A percentile compares a stretch with the other conserved stretches of the same genome.
Conservation (phyloP, 1,284 basidiomycete species). For the Ustilago bromivora region DNA sequence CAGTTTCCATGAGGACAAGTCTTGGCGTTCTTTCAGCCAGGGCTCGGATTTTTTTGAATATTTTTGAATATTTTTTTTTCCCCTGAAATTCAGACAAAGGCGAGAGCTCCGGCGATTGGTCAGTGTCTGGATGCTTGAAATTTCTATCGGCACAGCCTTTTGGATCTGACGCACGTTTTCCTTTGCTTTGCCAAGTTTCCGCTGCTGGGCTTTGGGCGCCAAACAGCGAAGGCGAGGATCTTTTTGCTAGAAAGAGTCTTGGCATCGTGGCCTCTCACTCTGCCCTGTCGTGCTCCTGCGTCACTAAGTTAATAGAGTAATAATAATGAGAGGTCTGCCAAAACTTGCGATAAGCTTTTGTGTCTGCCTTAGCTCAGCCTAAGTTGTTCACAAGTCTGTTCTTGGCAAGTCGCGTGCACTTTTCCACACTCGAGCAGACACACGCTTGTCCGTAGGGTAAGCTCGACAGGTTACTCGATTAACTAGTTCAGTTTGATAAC, state of each 20-base stretch:
- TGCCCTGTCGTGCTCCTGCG: neutral
- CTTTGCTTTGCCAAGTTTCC: neutral
- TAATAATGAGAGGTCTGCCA: neutral
- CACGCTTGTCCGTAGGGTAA: neutral
- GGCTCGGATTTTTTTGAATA: neutral
- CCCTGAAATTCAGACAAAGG: neutral
- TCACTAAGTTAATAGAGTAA: neutral
- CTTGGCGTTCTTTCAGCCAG: conserved; percentile 16
- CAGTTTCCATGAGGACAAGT: neutral
- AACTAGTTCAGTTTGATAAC: neutral
- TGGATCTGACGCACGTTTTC: conserved; percentile 1
- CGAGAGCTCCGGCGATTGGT: neutral
- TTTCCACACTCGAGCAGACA: neutral
- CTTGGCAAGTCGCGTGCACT: conserved; percentile 5
- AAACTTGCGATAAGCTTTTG: conserved; percentile 4
- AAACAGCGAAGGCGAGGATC: neutral
- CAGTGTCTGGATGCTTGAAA: neutral
- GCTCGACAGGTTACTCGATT: neutral
- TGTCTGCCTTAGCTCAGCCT: neutral
- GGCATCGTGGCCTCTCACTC: neutral
- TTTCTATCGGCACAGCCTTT: conserved; percentile 1
- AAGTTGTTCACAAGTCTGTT: neutral
- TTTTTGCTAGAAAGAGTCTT: neutral
- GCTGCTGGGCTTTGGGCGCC: neutral
- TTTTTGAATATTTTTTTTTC: neutral